Evolutionary conservation across 106 monocot species (phyloP), one percentile per base, ranked within the genome.

Genomic region (Hemerocallis citrina): DNA sequence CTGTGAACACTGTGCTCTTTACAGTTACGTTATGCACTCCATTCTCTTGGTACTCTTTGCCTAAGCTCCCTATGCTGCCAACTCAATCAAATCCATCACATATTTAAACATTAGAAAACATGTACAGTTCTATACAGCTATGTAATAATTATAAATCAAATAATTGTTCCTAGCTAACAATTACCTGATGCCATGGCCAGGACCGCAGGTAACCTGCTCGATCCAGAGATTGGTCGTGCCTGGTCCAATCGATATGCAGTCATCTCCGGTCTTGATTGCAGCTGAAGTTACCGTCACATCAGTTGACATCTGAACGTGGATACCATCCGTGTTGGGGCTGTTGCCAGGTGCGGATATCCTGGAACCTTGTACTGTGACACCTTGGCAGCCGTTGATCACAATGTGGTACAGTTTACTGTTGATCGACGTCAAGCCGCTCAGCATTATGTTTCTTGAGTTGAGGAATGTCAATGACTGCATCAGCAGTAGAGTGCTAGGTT

Each of bases 261-360:
- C 91, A 35, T 91, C 91, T n/a, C 91, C 91, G 25, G 91, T 91
- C 61, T 36, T 62, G 45, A 91, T 82, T 17, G 16, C 56, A 36
- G 79, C 48, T 6, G 60, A 36, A 9, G 30, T 33, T 15, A 91
- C 69, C 11, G 59, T 69, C 5, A 91, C 91, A 14, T 59, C 63
- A 8, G 44, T 69, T 8, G 91, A 91, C 65, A 44, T 75, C 46
- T 85, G 79, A 5, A 91, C 71, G 61, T 91, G 85, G 10, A 91
- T 63, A 5, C 85, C 91, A 36, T 91, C 91, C 0, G 91, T 91
- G 71, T 91, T 91, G 20, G 85, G 91, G 74, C 91, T 91, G 47
- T 75, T 62, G 10, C 63, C 74, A 0, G 91, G 72, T 0, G 85
- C 85, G 2, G 12, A 10, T 17, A 86, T 72, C 37, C 50, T 80